These are phyloP conservation scores for Pluteus cervinus DNA, from an alignment of 768 basidiomycete genomes.

Conservation along the genomic window DNA sequence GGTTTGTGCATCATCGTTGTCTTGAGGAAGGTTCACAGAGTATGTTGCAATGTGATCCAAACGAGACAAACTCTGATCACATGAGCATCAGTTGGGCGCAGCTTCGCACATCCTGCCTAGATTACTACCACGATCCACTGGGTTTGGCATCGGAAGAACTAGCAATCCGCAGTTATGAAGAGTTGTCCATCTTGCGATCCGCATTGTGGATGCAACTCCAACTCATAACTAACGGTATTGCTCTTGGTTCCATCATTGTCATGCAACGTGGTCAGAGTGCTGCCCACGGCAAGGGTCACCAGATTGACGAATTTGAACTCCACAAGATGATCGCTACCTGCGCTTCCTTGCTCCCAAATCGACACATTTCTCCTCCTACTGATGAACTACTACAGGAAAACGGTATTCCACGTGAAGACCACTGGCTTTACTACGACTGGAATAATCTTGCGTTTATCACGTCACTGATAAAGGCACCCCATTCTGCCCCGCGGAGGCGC, in stretches of 20 bases:
- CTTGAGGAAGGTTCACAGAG: not conserved
- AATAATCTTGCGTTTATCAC: conserved; percentile 56
- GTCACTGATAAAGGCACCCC: conserved; percentile 47
- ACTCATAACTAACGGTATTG: conserved; percentile 60
- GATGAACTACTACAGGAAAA: conserved; percentile 53
- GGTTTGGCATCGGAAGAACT: conserved; percentile 41
- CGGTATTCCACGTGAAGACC: conserved; percentile 27
- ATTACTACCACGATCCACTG: conserved; percentile 42
- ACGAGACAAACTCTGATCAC: conserved; percentile 33
- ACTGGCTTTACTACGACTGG: conserved; percentile 63
- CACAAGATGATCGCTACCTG: conserved; percentile 47
- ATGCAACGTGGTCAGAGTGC: conserved; percentile 25
- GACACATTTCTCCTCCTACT: conserved; percentile 38
- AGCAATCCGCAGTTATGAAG: conserved; percentile 52
- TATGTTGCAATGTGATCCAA: conserved; percentile 30
- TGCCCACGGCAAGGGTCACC: conserved; percentile 21
- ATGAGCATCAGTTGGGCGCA: conserved; percentile 45
- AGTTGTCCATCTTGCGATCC: conserved; percentile 54
- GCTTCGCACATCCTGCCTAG: conserved; percentile 54
- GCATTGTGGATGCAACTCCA: conserved; percentile 65
- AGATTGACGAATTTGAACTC: conserved; percentile 53
- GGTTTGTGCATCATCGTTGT: conserved; percentile 30
- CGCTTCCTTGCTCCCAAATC: conserved; percentile 37
- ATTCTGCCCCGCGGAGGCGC: conserved; percentile 15
- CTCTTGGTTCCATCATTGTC: conserved; percentile 59